Base-by-base conservation (phyloP, 306 rosid species). In the Malus asiatica region DNA sequence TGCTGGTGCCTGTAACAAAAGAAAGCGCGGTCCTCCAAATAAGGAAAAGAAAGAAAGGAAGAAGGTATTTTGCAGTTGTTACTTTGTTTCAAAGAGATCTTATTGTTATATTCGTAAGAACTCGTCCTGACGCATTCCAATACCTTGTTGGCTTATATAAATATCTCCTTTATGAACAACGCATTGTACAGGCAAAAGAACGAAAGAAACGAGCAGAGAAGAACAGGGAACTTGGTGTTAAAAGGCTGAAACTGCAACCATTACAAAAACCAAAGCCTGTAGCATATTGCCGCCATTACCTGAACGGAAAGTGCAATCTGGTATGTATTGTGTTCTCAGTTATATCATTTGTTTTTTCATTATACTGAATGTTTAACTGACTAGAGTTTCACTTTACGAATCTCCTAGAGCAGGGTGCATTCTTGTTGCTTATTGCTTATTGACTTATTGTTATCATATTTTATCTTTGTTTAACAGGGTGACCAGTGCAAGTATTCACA, bases 401-500 rank as follows among this genome's bases (percentile, higher is more conserved):
- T 44, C 53, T 35, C 46, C 53, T 59, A 22, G 59, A 11, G 48
- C 29, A 74, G 32, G 46, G 72, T 35, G 59, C 20, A n/a, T 27
- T 69, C 35, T 32, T 76, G 38, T 71, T 80, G 35, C 27, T 51
- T 77, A 30, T 40, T n/a, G 40, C 33, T 6, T 35, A 35, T 35
- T 35, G 8, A 35, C 9, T 66, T 12, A 57, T 72, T 35, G 42
- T 42, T 59, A 32, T 45, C 20, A 27, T 18, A 4, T 32, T 84
- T 66, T 15, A 35, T 78, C 69, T 75, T 65, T 73, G 60, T 77
- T 83, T 79, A 75, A 65, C 96, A 91, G 97, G 96, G 93, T 66
- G 96, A 89, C 78, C 86, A 87, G 80, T 94, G 98, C 89, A 79
- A 85, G 32, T 94, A 90, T 83, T 92, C 98, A 42, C 98, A 92